phyloP scores from a whole-genome alignment of 169 alveolate genomes.

The Plasmodium relictum region DNA sequence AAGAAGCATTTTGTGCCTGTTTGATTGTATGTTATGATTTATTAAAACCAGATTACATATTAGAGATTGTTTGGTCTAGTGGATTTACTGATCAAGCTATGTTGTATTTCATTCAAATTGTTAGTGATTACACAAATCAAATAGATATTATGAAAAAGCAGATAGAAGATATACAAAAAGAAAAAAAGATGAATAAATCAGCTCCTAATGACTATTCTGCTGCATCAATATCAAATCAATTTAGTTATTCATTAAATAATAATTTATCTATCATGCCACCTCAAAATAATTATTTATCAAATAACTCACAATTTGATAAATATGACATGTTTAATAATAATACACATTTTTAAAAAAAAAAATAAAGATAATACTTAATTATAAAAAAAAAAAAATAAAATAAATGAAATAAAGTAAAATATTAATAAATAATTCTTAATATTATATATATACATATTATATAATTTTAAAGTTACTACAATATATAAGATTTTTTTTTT shows the following conservation, averaged over 20 bases:
- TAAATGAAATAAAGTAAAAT: not conserved
- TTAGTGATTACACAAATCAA: slow-evolving; percentile 87
- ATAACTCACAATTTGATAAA: slow-evolving; percentile 53
- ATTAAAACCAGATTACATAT: slow-evolving; percentile 96
- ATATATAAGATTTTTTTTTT: no score
- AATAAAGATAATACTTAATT: not conserved
- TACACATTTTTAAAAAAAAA: slow-evolving; percentile 22
- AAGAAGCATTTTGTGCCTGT: slow-evolving; percentile 97
- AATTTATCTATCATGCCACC: slow-evolving; percentile 75
- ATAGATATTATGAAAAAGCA: slow-evolving; percentile 88
- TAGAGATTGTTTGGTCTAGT: slow-evolving; percentile 99
- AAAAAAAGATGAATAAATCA: slow-evolving; percentile 88
- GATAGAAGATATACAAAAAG: slow-evolving; percentile 86
- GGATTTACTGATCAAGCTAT: slow-evolving; percentile 95
- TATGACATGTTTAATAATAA: slow-evolving; percentile 75
- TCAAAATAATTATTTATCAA: slow-evolving; percentile 33
- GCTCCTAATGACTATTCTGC: slow-evolving; percentile 87
- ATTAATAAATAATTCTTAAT: not conserved
- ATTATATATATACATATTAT: not conserved
- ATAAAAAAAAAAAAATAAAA: no score
- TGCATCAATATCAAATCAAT: slow-evolving; percentile 67
- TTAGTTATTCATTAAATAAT: slow-evolving; percentile 56
- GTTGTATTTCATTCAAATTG: slow-evolving; percentile 97
- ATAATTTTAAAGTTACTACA: not conserved
- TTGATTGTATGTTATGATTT: slow-evolving; percentile 97